Evolutionary conservation across 2,329 filamentous ascomycete species (phyloP).

Genomic region (Fusarium cyanostomum): DNA sequence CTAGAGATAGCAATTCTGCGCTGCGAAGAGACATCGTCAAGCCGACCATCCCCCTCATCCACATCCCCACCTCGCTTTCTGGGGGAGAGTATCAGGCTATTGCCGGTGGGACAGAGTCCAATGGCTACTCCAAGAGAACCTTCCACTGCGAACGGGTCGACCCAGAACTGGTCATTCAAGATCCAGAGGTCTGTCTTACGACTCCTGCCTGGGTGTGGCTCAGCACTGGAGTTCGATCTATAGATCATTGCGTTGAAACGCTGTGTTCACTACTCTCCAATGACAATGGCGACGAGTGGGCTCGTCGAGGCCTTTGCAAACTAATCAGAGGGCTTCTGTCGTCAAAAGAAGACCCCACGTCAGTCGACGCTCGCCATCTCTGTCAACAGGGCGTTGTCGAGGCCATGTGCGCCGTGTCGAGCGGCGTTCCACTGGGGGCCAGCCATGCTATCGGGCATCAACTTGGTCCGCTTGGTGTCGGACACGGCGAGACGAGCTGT

Average conservation of each 20-base stretch:
- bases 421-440: conserved; percentile 56
- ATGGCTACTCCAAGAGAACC: conserved; percentile 39
- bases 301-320: background rate
- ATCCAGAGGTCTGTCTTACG: conserved; percentile 59
- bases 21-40: conserved; percentile 18
- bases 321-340: conserved; percentile 10
- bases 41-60: conserved; percentile 45
- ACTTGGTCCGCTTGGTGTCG: conserved; percentile 64
- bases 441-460: conserved; percentile 64
- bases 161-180: conserved; percentile 64
- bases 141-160: conserved; percentile 51
- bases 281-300: conserved; percentile 42
- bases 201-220: conserved; percentile 66
- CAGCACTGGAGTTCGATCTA: conserved; percentile 63
- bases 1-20: conserved; percentile 34
- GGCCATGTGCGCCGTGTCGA: conserved; percentile 59
- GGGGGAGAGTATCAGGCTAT: conserved; percentile 50
- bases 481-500: conserved; percentile 64
- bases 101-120: conserved; percentile 43
- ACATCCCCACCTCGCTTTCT: conserved; percentile 49
- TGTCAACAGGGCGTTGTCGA: conserved; percentile 62
- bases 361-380: conserved; percentile 55
- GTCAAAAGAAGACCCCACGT: conserved; percentile 38
- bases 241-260: conserved; percentile 68
- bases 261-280: conserved; percentile 56